Evolutionary conservation across 78 protist genomes (phyloP).

Genomic region (Diacronema lutheri): DNA sequence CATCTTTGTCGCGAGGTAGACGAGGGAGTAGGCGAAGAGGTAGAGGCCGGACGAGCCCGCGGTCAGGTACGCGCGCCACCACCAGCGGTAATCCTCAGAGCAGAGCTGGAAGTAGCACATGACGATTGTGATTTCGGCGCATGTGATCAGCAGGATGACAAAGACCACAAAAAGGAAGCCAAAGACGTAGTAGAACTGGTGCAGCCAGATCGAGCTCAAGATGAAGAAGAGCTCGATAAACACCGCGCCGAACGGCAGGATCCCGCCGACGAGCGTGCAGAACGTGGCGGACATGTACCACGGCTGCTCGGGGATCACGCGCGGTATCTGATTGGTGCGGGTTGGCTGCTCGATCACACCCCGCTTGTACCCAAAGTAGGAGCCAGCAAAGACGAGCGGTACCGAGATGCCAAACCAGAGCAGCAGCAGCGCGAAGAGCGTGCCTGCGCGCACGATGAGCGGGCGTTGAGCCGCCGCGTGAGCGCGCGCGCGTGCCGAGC

Average conservation of each 20-base stretch:
- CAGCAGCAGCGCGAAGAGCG: constrained; percentile 31
- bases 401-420: constrained; percentile 67
- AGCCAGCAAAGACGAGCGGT: constrained; percentile 71
- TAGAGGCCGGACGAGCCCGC: constrained; percentile 84
- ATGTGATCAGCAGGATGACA: constrained; percentile 67
- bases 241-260: constrained; percentile 93
- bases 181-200: constrained; percentile 85
- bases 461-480: no score
- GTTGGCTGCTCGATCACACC: neutral
- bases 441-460: neutral
- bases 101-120: constrained; percentile 68
- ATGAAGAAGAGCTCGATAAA: constrained; percentile 93
- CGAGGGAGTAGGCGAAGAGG: constrained; percentile 84
- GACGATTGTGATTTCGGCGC: constrained; percentile 61
- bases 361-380: constrained; percentile 28
- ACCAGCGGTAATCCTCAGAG: constrained; percentile 59
- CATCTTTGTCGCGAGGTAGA: constrained; percentile 76
- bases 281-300: constrained; percentile 84
- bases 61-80: constrained; percentile 67
- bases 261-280: constrained; percentile 85
- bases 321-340: constrained; percentile 27
- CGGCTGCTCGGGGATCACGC: constrained; percentile 32
- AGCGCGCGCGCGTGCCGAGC: no score
- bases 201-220: constrained; percentile 81
- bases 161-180: constrained; percentile 91